Base-by-base conservation (phyloP, 371 early-diverging fungal genomes). In the Zopfochytrium polystomum region DNA sequence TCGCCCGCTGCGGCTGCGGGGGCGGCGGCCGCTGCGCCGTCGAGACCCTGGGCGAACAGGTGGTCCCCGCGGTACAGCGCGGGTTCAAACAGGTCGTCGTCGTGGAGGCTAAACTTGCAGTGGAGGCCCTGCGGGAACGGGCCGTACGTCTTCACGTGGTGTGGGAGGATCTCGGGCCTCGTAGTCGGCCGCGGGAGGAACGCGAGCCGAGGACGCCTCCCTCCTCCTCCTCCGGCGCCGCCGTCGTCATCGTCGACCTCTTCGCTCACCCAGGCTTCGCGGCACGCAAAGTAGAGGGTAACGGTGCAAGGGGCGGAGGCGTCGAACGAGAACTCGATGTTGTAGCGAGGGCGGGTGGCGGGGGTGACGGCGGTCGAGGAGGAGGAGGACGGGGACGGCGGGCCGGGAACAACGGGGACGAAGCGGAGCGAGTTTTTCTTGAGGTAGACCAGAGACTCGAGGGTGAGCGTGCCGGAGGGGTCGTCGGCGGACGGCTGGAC, bases 271-370 rank as follows among this genome's bases (percentile, higher is more conserved):
- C 51, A 22, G 15, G 48, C 42, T 35, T 64, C 65, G 33, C 48
- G 51, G 6, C 30, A 46, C 22, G 53, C 48, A 26, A 48, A 64
- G 45, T 58, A 45, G 15, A 64, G 26, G 25, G 42, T 52, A 22
- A 64, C 48, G 52, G 46, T 13, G 45, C 65, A 64, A 3, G 65
- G 58, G 11, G 30, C 29, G 2, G 58, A 52, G 7, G 53, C 33
- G 54, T 64, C 65, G 35, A 64, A 64, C 20, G 49, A 34, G 54
- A 64, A 64, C 38, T 64, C 58, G 44, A 64, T 58, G 22, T 18
- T 3, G 52, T 55, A 34, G 34, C 30, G 35, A 15, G 56, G 26
- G n/a, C n/a, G n/a, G 42, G 34, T 13, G 23, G 26, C 29, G 25
- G 31, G 6, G 47, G 26, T 26, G 50, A 23, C 15, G 20, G 27